Evolutionary conservation across 352 stramenopile species (phyloP).

Genomic region (Plasmopara viticola): DNA sequence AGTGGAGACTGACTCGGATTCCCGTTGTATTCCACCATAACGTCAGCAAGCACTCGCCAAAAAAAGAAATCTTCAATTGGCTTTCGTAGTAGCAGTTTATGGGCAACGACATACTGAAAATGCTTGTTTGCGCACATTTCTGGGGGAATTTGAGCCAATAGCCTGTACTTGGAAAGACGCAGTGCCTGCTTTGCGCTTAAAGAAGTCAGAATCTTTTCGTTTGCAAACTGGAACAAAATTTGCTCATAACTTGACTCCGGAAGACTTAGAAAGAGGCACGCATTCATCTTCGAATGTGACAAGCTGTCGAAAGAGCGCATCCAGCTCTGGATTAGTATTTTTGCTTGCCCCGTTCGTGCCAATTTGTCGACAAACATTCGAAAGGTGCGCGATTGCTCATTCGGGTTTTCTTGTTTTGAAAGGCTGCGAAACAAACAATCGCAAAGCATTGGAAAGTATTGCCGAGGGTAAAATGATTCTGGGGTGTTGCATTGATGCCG

Average conservation of each 20-base stretch:
- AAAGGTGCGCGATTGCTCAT: conserved; percentile 25
- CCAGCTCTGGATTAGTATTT: conserved; percentile 44
- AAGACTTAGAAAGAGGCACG: conserved; percentile 35
- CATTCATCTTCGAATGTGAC: conserved; percentile 11
- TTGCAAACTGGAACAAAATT: conserved; percentile 41
- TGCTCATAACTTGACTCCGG: conserved; percentile 45
- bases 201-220: conserved; percentile 5
- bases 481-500: conserved; percentile 39
- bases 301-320: conserved; percentile 22
- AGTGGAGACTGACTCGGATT: conserved; percentile 23
- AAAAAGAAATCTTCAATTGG: conserved; percentile 43
- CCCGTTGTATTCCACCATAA: conserved; percentile 12
- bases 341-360: conserved; percentile 43
- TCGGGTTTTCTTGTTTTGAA: background rate
- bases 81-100: conserved; percentile 56
- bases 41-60: conserved; percentile 43
- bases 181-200: conserved; percentile 14
- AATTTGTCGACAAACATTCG: conserved; percentile 62
- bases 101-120: conserved; percentile 54
- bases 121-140: conserved; percentile 38
- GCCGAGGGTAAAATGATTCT: conserved; percentile 34
- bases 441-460: conserved; percentile 42
- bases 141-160: conserved; percentile 38
- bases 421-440: conserved; percentile 34
- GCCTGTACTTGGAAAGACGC: conserved; percentile 36